Conservation (phyloP, 371 early-diverging fungal species). For the Gilbertella persicaria region DNA sequence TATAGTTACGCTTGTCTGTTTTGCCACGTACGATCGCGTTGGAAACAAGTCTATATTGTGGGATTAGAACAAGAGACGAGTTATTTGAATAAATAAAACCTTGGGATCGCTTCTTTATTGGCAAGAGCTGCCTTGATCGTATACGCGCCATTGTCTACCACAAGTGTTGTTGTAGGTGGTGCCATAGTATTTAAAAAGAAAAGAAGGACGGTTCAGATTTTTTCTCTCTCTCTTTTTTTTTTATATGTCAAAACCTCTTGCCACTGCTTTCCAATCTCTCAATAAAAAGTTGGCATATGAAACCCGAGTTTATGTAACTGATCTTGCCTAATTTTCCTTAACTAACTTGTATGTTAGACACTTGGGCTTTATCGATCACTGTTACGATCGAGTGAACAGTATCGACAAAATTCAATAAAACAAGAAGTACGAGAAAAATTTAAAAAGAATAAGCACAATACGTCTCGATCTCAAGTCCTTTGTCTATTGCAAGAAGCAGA, state of each 20-base stretch:
- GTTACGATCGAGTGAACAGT: conserved; percentile 14
- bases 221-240: background rate
- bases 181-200: conserved; percentile 5
- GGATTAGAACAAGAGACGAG: too few relatives aligned
- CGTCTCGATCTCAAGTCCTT: conserved; percentile 10
- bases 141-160: conserved; percentile 81
- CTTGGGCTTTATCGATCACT: conserved; percentile 21
- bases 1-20: conserved; percentile 57
- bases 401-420: conserved; percentile 4
- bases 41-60: conserved; percentile 53
- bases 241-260: background rate
- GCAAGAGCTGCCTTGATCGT: conserved; percentile 70
- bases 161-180: conserved; percentile 35
- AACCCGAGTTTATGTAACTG: background rate
- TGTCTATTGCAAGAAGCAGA: conserved; percentile 12
- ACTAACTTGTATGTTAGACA: conserved; percentile 20
- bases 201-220: background rate
- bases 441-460: conserved; percentile 8
- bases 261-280: background rate
- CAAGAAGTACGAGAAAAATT: conserved; percentile 10
- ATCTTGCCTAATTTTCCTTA: background rate
- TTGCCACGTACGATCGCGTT: conserved; percentile 70
- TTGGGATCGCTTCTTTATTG: conserved; percentile 31
- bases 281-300: background rate
- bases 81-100: too few relatives aligned